Percentiles rank a stretch among this genome's conserved stretches.
Conservation (phyloP, 345 rosid genomes). For the Bretschneidera sinensis region DNA sequence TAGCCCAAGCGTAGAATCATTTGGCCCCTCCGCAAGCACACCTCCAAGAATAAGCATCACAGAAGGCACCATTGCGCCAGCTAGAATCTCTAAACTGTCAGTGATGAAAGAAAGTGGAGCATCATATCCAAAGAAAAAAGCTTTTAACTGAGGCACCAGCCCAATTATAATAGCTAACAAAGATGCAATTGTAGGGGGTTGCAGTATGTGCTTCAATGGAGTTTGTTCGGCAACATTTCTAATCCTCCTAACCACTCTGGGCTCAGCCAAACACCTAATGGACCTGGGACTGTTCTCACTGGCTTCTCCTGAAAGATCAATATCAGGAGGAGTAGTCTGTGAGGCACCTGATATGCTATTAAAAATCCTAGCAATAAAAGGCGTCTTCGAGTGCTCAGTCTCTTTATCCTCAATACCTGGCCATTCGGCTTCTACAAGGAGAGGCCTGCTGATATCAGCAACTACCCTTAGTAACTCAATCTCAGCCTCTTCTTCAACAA, state of each 20-base stretch:
- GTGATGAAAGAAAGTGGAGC: conserved; percentile 81
- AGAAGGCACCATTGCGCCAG: conserved; percentile 87
- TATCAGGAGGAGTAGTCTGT: conserved; percentile 43
- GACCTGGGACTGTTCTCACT: conserved; percentile 55
- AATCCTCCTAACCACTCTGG: conserved; percentile 81
- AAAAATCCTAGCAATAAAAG: conserved; percentile 71
- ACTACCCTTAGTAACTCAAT: conserved; percentile 36
- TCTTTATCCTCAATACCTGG: conserved; percentile 94
- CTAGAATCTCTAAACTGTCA: conserved; percentile 83
- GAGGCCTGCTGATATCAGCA: conserved; percentile 56
- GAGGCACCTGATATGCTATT: conserved; percentile 49
- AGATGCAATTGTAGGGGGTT: conserved; percentile 91
- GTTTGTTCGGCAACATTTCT: conserved; percentile 87
- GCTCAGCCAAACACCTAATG: conserved; percentile 74
- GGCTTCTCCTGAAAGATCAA: conserved; percentile 41
- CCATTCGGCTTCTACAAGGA: conserved; percentile 91
- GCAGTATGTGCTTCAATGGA: conserved; percentile 83
- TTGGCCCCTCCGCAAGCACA: conserved; percentile 93
- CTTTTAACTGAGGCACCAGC: conserved; percentile 66
- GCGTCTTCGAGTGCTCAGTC: conserved; percentile 76
- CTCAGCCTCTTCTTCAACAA: conserved; percentile 63
- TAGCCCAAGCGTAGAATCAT: conserved; percentile 68
- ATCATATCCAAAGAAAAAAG: conserved; percentile 61
- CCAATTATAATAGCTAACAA: conserved; percentile 76
- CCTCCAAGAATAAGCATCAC: conserved; percentile 98